Conservation (phyloP, 345 rosid genomes). For the Salix purpurea region DNA sequence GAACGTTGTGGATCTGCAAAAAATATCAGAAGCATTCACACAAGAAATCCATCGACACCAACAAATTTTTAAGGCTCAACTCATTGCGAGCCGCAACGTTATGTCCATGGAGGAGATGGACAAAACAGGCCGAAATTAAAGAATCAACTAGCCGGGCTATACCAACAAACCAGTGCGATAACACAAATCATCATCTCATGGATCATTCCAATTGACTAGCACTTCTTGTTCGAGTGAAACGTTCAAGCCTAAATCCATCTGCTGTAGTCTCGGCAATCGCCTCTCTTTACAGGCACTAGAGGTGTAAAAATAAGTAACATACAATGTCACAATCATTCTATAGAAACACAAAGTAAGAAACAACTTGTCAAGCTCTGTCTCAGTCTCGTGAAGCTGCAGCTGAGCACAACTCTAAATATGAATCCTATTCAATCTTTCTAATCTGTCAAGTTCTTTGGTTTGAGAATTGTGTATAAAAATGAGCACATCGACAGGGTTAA, state of each 20-base stretch:
- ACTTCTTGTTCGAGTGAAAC: too few species aligned
- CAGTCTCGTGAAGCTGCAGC: background rate
- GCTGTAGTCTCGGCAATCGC: background rate
- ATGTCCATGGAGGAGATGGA: background rate
- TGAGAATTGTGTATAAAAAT: background rate
- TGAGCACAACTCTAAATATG: background rate
- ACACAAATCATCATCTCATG: too few species aligned
- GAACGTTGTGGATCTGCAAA: too few species aligned
- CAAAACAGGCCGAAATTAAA: background rate
- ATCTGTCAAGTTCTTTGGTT: background rate
- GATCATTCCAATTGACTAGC: too few species aligned
- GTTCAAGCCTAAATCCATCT: background rate
- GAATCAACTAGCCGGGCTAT: background rate
- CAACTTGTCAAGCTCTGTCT: background rate
- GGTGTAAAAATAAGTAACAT: background rate
- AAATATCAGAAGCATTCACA: too few species aligned
- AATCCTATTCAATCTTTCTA: constrained; percentile 5
- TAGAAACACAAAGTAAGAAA: background rate
- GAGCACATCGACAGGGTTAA: background rate
- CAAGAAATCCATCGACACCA: too few species aligned
- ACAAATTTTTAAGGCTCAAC: too few species aligned
- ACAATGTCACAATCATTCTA: background rate
- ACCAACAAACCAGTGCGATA: too few species aligned
- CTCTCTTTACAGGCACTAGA: background rate
- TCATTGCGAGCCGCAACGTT: too few species aligned